phyloP scores from a whole-genome alignment of 768 basidiomycete genomes.

The Tulasnella sp. region DNA sequence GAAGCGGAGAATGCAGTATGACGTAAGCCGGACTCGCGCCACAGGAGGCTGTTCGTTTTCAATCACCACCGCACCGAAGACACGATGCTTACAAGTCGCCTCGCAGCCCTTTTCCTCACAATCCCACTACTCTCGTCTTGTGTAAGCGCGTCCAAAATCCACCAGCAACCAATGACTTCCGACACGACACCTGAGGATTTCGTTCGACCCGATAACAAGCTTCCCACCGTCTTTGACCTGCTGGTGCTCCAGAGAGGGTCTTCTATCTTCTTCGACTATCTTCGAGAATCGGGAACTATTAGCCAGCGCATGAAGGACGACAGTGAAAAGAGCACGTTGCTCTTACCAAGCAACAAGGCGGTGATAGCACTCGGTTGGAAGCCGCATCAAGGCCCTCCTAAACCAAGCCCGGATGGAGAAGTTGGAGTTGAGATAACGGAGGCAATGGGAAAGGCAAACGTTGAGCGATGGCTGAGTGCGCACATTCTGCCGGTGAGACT shows the following conservation, averaged over 20 bases:
- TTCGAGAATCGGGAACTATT: conserved; percentile 26
- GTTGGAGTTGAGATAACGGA: conserved; percentile 57
- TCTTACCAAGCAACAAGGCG: conserved; percentile 87
- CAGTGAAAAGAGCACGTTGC: conserved; percentile 54
- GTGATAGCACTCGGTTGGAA: conserved; percentile 79
- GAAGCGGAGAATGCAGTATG: not conserved
- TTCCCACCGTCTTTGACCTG: conserved; percentile 71
- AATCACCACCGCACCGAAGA: not conserved
- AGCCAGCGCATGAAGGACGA: conserved; percentile 22
- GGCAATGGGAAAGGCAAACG: conserved; percentile 61
- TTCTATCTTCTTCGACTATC: conserved; percentile 70
- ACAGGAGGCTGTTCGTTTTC: conserved; percentile 8
- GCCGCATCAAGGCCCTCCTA: conserved; percentile 53
- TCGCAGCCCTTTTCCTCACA: not conserved
- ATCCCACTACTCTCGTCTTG: conserved; percentile 5
- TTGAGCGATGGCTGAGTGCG: conserved; percentile 77
- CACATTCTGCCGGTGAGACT: conserved; percentile 78
- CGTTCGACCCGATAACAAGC: conserved; percentile 34
- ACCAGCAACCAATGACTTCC: not conserved
- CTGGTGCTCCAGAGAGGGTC: conserved; percentile 74
- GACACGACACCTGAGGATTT: not conserved
- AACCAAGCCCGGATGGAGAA: conserved; percentile 23
- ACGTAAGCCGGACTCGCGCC: not conserved
- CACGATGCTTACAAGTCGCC: not conserved
- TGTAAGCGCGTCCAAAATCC: not conserved